A percentile compares a stretch with the other conserved stretches of the same genome.
These are phyloP conservation scores for Saccharomyces hybrid DNA, from an alignment of 1,139 yeast species.

Conservation along the genomic window DNA sequence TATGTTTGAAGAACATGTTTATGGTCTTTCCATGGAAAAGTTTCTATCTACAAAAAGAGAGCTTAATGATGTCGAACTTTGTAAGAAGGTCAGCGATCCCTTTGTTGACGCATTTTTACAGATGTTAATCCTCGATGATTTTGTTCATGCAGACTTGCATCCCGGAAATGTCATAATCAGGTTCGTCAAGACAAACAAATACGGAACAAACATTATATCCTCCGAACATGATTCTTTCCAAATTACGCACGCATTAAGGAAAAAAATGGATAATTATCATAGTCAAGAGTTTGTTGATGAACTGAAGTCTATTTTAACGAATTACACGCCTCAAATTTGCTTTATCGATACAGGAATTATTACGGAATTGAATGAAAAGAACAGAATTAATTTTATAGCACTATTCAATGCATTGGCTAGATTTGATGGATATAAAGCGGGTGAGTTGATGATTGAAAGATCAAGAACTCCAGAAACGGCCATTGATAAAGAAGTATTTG, in stretches of 20 bases:
- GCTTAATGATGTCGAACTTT: constrained; percentile 35
- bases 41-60: constrained; percentile 43
- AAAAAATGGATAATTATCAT: constrained; percentile 29
- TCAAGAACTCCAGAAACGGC: constrained; percentile 93
- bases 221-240: constrained; percentile 38
- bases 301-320: constrained; percentile 44
- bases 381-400: constrained; percentile 80
- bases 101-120: constrained; percentile 85
- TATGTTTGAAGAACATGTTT: constrained; percentile 76
- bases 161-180: constrained; percentile 91
- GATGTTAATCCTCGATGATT: constrained; percentile 87
- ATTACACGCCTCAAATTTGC: constrained; percentile 78
- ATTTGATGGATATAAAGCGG: constrained; percentile 91
- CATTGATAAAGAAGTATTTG: constrained; percentile 73
- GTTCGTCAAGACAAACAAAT: constrained; percentile 44
- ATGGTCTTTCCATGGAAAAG: constrained; percentile 74
- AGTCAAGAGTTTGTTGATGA: constrained; percentile 43
- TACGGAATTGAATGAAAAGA: constrained; percentile 72
- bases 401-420: constrained; percentile 80
- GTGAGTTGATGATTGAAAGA: constrained; percentile 89
- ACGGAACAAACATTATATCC: constrained; percentile 33
- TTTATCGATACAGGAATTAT: constrained; percentile 90
- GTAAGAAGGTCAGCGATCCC: constrained; percentile 74
- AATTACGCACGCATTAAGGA: constrained; percentile 42
- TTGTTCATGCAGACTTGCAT: constrained; percentile 91